A percentile compares a stretch with the other conserved stretches of the same genome.
Evolutionary conservation across 257 asterid genomes (phyloP).

Genomic region (Gentiana macrophylla): DNA sequence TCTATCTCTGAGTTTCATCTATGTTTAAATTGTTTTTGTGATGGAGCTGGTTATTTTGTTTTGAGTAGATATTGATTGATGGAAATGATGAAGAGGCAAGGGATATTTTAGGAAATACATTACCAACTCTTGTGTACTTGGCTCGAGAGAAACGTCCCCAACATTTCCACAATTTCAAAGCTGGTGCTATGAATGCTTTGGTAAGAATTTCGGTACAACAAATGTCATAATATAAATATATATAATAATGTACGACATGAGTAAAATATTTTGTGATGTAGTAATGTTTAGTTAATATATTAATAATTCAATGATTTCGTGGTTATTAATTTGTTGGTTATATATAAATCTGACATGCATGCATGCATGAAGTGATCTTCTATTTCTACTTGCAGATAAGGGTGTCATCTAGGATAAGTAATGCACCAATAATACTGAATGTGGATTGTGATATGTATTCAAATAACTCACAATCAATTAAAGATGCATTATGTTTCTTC

Average conservation of each 20-base stretch:
- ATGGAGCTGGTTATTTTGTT: no score
- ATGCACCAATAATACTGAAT: slow-evolving; percentile 20
- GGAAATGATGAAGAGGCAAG: slow-evolving; percentile 5
- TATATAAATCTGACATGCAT: no score
- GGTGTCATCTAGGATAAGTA: slow-evolving; percentile 27
- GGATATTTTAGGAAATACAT: slow-evolving; percentile 4
- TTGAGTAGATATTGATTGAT: background rate
- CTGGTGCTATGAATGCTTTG: slow-evolving; percentile 18
- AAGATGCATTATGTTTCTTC: slow-evolving; percentile 24
- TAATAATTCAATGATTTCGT: no score
- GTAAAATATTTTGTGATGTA: no score
- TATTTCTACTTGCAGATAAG: slow-evolving; percentile 12
- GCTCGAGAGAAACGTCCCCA: slow-evolving; percentile 18
- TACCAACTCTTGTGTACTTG: slow-evolving; percentile 16
- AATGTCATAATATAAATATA: no score
- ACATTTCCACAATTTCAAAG: slow-evolving; percentile 13
- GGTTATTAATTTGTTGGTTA: no score
- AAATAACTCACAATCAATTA: slow-evolving; percentile 19
- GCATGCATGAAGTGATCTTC: no score
- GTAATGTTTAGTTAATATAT: no score
- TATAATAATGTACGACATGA: no score
- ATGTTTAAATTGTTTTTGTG: no score
- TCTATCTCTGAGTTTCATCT: no score
- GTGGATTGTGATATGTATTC: slow-evolving; percentile 30
- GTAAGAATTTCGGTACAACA: background rate